Conservation (phyloP, 2,329 filamentous ascomycete species). For the Bipolaris victoriae region DNA sequence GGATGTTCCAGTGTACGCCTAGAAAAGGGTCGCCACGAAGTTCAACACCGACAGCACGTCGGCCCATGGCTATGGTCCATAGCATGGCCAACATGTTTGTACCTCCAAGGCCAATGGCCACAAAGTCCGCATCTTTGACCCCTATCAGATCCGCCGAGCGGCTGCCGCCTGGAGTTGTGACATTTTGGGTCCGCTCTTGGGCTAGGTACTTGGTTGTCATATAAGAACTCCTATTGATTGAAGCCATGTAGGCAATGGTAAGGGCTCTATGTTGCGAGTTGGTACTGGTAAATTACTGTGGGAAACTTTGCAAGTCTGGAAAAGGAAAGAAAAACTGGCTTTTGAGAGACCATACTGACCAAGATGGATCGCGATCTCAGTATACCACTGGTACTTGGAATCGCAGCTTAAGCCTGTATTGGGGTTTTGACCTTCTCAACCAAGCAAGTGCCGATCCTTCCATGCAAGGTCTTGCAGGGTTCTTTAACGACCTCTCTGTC, state of each 20-base stretch:
- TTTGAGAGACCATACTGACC: background rate
- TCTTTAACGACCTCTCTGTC: background rate
- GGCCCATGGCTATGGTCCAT: constrained; percentile 24
- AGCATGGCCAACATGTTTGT: constrained; percentile 28
- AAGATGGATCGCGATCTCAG: background rate
- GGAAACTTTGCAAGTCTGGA: background rate
- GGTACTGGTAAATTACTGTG: background rate
- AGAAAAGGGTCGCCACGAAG: constrained; percentile 26
- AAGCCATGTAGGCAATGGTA: constrained; percentile 1
- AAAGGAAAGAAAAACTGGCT: background rate
- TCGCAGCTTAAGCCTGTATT: background rate
- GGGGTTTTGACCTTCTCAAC: background rate
- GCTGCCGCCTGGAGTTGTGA: constrained; percentile 4
- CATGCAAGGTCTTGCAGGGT: constrained; percentile 4
- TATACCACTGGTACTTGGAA: background rate
- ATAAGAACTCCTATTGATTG: constrained; percentile 1
- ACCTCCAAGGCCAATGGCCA: constrained; percentile 26
- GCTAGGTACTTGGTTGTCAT: constrained; percentile 11
- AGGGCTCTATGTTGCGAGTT: background rate
- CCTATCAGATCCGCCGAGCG: constrained; percentile 10
- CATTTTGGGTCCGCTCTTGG: constrained; percentile 10
- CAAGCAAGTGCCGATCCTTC: constrained; percentile 9
- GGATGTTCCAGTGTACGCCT: constrained; percentile 29
- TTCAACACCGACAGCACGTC: constrained; percentile 22
- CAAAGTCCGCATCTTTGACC: constrained; percentile 26